Evolutionary conservation across 352 stramenopile genomes (phyloP), one percentile per base, ranked within the genome.

Genomic region (Pythium phragmiticola): DNA sequence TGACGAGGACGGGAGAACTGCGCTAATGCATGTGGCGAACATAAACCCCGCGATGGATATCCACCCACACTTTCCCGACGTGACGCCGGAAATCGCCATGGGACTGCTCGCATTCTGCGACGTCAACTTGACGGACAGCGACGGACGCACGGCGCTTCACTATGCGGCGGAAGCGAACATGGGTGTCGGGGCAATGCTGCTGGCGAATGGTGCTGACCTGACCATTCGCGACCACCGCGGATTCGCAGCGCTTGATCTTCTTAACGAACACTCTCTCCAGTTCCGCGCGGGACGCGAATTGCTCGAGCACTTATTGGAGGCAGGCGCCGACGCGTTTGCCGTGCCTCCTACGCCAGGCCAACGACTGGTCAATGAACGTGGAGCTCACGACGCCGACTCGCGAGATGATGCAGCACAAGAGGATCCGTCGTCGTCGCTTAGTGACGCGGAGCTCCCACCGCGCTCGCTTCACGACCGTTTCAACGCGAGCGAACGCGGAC

Each of bases 141-240:
- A 7, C 4, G 53, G 39, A 23, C 41, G 53, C 16, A 60, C 53
- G 4, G 53, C 53, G 6, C 49, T 56, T 8, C 49, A 56, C 49
- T 43, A 21, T 19, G 49, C 49, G 14, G n/a, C 37, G 26, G 33
- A 42, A 4, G 28, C 48, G 28, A 23, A 3, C 6, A 23, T 43
- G 30, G 9, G 0, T 9, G 33, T 37, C 9, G 33, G 6, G 0
- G 5, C 9, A 9, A 6, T 37, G 33, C 30, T 56, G 14, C 30
- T 56, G 3, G 49, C 19, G 5, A 6, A 28, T 6, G 33, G 33
- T 2, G 49, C 49, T 16, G 30, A 56, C n/a, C 28, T 30, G 7
- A 21, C 12, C 13, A 6, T 56, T 8, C 49, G 49, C 49, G 49
- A 56, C n/a, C 28, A 41, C 49, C 6, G 43, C 30, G 49, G 49